These are phyloP conservation scores for Coemansia sp. DNA, from an alignment of 192 early-diverging fungal species.

Conservation along the genomic window DNA sequence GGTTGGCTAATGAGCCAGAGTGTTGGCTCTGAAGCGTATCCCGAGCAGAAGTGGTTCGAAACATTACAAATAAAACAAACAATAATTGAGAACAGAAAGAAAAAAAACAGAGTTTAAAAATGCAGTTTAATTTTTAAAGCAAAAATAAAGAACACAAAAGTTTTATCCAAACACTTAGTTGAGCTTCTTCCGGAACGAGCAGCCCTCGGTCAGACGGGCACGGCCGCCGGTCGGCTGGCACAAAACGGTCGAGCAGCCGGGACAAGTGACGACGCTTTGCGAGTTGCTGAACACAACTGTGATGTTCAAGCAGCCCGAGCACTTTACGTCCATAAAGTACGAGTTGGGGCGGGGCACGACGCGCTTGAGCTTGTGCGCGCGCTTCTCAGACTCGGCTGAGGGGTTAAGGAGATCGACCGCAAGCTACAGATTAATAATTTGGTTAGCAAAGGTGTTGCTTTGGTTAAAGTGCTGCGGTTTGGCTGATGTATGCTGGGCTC, in stretches of 20 bases:
- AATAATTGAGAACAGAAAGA: constrained; percentile 4
- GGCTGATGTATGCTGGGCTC: too few relatives aligned
- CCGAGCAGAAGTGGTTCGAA: constrained; percentile 19
- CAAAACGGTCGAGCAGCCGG: constrained; percentile 93
- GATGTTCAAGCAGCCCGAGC: constrained; percentile 93
- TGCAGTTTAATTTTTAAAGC: too few relatives aligned
- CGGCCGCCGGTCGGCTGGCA: constrained; percentile 99
- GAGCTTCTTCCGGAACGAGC: constrained; percentile 81
- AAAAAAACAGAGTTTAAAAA: too few relatives aligned
- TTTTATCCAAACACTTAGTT: constrained; percentile 45
- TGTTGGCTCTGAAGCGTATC: constrained; percentile 8
- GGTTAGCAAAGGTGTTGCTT: background rate
- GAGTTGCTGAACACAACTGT: constrained; percentile 99
- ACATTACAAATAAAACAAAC: constrained; percentile 13
- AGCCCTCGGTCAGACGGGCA: constrained; percentile 93
- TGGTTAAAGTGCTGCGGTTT: too few relatives aligned
- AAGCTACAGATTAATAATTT: constrained; percentile 56
- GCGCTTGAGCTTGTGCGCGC: constrained; percentile 94
- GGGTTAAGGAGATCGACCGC: constrained; percentile 96
- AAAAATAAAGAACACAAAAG: too few relatives aligned
- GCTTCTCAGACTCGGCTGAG: constrained; percentile 68
- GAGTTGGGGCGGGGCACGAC: constrained; percentile 96
- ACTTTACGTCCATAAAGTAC: constrained; percentile 99
- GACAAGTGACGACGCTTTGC: constrained; percentile 97
- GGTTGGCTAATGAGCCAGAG: background rate